phyloP scores from a whole-genome alignment of 169 alveolate species.

The Babesia ovata region DNA sequence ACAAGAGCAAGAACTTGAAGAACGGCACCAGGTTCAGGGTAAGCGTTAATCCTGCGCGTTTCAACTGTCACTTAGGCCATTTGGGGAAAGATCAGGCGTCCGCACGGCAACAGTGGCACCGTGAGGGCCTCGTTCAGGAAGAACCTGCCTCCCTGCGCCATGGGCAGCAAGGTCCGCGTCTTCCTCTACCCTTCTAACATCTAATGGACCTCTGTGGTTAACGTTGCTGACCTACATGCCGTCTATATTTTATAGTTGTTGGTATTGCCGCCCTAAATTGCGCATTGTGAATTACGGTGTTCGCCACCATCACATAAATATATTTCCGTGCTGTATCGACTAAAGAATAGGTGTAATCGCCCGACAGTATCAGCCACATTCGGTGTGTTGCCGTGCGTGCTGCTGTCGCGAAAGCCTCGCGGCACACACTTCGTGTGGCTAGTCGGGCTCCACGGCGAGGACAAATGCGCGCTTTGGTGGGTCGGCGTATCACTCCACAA shows the following conservation, averaged over 20 bases:
- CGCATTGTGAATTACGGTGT: too few relatives aligned
- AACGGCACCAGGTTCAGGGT: slow-evolving; percentile 92
- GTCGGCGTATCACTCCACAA: too few relatives aligned
- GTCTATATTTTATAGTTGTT: too few relatives aligned
- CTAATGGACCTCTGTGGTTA: slow-evolving; percentile 46
- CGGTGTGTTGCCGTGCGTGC: too few relatives aligned
- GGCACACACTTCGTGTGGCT: slow-evolving; percentile 14
- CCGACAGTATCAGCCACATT: too few relatives aligned
- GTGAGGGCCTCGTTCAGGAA: slow-evolving; percentile 94
- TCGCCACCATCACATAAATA: too few relatives aligned
- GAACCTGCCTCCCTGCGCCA: slow-evolving; percentile 96
- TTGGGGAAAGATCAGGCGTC: slow-evolving; percentile 96
- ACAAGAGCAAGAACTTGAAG: slow-evolving; percentile 91
- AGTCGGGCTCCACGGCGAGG: slow-evolving; percentile 5
- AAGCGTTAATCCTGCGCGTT: background rate
- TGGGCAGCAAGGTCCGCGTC: slow-evolving; percentile 95
- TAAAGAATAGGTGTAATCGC: too few relatives aligned
- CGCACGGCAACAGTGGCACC: slow-evolving; percentile 98
- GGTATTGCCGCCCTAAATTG: too few relatives aligned
- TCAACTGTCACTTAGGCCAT: slow-evolving; percentile 71
- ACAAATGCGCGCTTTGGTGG: too few relatives aligned
- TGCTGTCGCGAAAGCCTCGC: background rate
- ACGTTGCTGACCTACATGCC: background rate
- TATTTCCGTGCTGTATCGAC: too few relatives aligned
- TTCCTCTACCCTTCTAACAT: slow-evolving; percentile 94